Base-by-base conservation (phyloP, 129 eudicot species). In the Centaurea solstitialis region DNA sequence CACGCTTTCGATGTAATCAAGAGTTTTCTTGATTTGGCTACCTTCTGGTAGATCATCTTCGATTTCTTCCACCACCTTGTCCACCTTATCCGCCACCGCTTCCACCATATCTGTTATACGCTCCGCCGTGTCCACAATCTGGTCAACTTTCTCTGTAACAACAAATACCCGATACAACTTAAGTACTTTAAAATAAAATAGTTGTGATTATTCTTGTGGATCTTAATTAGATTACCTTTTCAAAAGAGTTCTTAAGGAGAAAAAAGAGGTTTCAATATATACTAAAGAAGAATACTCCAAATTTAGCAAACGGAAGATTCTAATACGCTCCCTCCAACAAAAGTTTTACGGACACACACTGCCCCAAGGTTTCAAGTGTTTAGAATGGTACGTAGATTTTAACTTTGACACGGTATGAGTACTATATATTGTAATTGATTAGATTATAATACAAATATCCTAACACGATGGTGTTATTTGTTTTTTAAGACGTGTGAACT, bases 81-180 rank as follows among this genome's bases (percentile, higher is more conserved):
- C 94, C 40, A 90, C 91, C 70, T 82, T 77, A 30, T 86, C 89
- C 5, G 91, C 91, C 71, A 87, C 86, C 4, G 88, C 82, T 72
- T 87, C 93, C 66, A 87, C 81, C 9, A 64, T 41, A 0, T 87
- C 91, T 43, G 86, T 59, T 76, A 85, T 83, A 8, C 82, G 77
- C 81, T 89, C 93, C 20, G 85, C 84, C 68, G 80, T 80, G 30
- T 85, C 83, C 30, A 78, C 67, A 6, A 67, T 77, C 0, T 74
- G 77, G 72, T 85, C 89, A 30, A 87, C 33, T 37, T 72, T 77
- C 15, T 70, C 91, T 89, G 15, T 43, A 39, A 17, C 65, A 57
- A 57, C 65, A n/a, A 57, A 57, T 17, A 57, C 12, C 5, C 21
- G n/a, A 33, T 62, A 20, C 30, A 12, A 21, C 8, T 13, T 59